Base-by-base conservation (phyloP, 495 filamentous ascomycete genomes). In the Aspergillus asperescens region DNA sequence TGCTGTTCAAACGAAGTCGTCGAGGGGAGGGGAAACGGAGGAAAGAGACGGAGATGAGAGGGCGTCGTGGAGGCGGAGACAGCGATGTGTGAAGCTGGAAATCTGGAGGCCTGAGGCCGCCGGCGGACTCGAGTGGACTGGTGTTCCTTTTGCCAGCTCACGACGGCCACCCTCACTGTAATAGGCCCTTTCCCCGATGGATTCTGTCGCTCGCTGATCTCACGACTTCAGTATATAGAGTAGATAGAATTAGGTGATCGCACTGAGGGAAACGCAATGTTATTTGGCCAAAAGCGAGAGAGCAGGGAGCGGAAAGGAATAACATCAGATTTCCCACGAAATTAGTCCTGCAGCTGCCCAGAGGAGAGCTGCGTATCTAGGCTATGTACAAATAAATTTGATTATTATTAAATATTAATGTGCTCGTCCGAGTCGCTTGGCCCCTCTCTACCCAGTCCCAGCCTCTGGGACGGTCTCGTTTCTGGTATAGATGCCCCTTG, bases 41-140 rank as follows among this genome's bases (percentile, higher is more conserved):
- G 31, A 25, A 35, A 48, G 51, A 47, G 32, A 50, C 45, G 28
- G 37, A 50, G 31, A 49, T 12, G 23, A 35, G 41, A 41, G 23
- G 40, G 37, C 20, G 31, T 49, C 44, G 55, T 53, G 55, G 50
- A 53, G 50, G 49, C 40, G 49, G 55, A 57, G 55, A 43, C 16
- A 9, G 35, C 7, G 48, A 32, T 50, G 50, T 34, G 50, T 34
- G 29, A 39, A 42, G 23, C 13, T 42, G 39, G 35, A 20, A 35
- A n/a, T 32, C 28, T 32, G 55, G 31, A 23, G 34, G 49, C 47
- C 54, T 56, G 48, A 56, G 48, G 47, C 55, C 47, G 29, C 44
- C 19, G 23, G 23, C 23, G 39, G n/a, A n/a, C n/a, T n/a, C n/a
- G n/a, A n/a, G n/a, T n/a, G n/a, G n/a, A 22, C 39, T 23, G 35